Percentiles rank a stretch among this genome's conserved stretches.
Conservation (phyloP, 179 eudicot species). For the Carnegiea gigantea region DNA sequence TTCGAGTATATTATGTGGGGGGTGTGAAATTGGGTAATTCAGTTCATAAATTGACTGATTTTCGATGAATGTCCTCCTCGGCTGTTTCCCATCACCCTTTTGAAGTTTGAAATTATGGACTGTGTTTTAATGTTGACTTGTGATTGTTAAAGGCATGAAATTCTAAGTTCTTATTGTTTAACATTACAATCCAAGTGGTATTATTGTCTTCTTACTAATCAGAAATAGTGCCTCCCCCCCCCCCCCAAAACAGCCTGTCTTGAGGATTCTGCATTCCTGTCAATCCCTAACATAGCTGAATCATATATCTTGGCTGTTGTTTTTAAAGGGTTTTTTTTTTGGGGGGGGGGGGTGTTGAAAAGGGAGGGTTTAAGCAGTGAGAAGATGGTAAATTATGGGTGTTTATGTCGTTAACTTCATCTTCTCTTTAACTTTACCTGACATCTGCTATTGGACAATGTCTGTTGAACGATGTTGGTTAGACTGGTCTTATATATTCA, state of each 20-base stretch:
- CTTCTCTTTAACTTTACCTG: neutral
- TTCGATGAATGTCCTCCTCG: neutral
- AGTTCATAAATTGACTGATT: neutral
- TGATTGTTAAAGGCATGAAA: neutral
- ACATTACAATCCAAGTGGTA: neutral
- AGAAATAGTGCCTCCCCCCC: neutral
- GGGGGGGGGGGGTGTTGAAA: neutral
- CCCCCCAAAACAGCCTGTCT: neutral
- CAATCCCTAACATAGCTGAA: neutral
- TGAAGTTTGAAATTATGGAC: neutral
- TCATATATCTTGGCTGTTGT: neutral
- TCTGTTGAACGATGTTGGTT: neutral
- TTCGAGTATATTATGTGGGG: neutral
- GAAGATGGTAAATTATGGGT: neutral
- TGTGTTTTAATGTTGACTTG: neutral
- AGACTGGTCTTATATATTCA: neutral
- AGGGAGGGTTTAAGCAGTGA: neutral
- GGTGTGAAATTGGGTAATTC: conserved; percentile 5
- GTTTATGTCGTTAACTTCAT: neutral
- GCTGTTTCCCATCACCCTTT: neutral
- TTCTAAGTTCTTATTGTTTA: neutral
- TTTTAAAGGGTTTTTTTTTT: neutral
- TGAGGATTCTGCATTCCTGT: neutral
- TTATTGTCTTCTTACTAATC: neutral
- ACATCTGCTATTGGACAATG: neutral